Evolutionary conservation across 495 filamentous ascomycete species (phyloP).

Genomic region (Extremus antarcticus): DNA sequence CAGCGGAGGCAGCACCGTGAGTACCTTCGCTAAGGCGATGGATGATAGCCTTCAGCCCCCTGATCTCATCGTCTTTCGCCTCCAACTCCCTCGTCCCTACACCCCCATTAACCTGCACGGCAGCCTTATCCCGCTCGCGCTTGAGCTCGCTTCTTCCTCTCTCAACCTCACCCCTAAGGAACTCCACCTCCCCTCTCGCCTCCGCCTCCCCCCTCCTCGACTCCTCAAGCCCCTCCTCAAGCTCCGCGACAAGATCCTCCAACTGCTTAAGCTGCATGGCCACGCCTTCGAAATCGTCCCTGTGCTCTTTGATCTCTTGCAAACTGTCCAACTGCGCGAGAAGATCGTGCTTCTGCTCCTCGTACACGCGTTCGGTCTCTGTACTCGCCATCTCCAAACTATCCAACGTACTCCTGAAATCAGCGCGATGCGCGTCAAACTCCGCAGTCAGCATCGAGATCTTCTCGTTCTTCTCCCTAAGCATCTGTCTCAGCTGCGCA

Average conservation of each 20-base stretch:
- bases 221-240: slow-evolving; percentile 95
- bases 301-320: slow-evolving; percentile 58
- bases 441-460: slow-evolving; percentile 85
- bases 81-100: slow-evolving; percentile 55
- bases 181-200: slow-evolving; percentile 91
- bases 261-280: slow-evolving; percentile 85
- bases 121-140: slow-evolving; percentile 80
- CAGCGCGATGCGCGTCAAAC: slow-evolving; percentile 89
- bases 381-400: slow-evolving; percentile 91
- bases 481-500: slow-evolving; percentile 61
- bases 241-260: slow-evolving; percentile 88
- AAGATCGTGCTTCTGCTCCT: slow-evolving; percentile 83
- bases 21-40: slow-evolving; percentile 66
- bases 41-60: slow-evolving; percentile 93
- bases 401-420: slow-evolving; percentile 94
- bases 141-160: slow-evolving; percentile 80
- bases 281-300: slow-evolving; percentile 72
- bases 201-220: slow-evolving; percentile 93
- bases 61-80: slow-evolving; percentile 93
- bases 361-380: slow-evolving; percentile 96
- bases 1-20: not conserved
- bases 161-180: slow-evolving; percentile 91
- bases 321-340: slow-evolving; percentile 72
- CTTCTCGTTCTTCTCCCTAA: slow-evolving; percentile 94
- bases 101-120: slow-evolving; percentile 40